Percentiles rank a stretch among this genome's conserved stretches.
Evolutionary conservation across 495 filamentous ascomycete genomes (phyloP).

Genomic region (Pyrenula aspistea): DNA sequence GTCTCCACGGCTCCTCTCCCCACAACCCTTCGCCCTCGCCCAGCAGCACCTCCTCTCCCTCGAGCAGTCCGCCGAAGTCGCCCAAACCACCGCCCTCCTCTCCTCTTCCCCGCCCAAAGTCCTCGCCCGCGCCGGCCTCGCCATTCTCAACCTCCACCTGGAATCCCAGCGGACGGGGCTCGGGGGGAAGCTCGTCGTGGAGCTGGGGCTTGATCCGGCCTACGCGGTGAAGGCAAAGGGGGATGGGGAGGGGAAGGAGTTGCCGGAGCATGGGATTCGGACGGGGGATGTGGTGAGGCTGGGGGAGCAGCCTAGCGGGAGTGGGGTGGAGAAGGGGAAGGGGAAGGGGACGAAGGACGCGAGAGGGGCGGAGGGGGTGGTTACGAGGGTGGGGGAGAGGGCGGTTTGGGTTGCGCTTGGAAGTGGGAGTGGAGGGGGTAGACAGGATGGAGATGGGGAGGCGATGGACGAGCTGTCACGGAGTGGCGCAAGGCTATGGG

Average conservation of each 20-base stretch:
- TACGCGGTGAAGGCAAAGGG: slow-evolving; percentile 23
- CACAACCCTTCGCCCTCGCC: slow-evolving; percentile 51
- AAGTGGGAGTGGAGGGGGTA: slow-evolving; percentile 38
- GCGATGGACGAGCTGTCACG: slow-evolving; percentile 2
- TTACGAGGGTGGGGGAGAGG: slow-evolving; percentile 51
- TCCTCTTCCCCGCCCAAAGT: slow-evolving; percentile 55
- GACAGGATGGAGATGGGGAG: slow-evolving; percentile 38
- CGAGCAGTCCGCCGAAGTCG: slow-evolving; percentile 71
- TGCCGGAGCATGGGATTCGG: slow-evolving; percentile 75
- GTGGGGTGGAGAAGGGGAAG: slow-evolving; percentile 57
- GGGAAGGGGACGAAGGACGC: slow-evolving; percentile 58
- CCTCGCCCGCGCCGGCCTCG: slow-evolving; percentile 77
- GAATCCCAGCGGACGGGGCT: slow-evolving; percentile 79
- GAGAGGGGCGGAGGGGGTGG: slow-evolving; percentile 68
- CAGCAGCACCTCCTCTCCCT: slow-evolving; percentile 66
- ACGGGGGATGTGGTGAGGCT: slow-evolving; percentile 82
- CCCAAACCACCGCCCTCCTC: slow-evolving; percentile 59
- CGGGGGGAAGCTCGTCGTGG: slow-evolving; percentile 76
- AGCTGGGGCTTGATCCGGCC: slow-evolving; percentile 65
- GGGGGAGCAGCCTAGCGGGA: slow-evolving; percentile 55
- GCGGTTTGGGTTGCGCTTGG: slow-evolving; percentile 59
- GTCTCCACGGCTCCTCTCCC: slow-evolving; percentile 59
- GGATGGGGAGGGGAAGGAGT: slow-evolving; percentile 22
- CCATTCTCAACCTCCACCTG: slow-evolving; percentile 67
- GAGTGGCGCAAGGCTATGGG: slow-evolving; percentile 32